Conservation (phyloP, 1,284 basidiomycete species). For the Leccinum angustisporum region DNA sequence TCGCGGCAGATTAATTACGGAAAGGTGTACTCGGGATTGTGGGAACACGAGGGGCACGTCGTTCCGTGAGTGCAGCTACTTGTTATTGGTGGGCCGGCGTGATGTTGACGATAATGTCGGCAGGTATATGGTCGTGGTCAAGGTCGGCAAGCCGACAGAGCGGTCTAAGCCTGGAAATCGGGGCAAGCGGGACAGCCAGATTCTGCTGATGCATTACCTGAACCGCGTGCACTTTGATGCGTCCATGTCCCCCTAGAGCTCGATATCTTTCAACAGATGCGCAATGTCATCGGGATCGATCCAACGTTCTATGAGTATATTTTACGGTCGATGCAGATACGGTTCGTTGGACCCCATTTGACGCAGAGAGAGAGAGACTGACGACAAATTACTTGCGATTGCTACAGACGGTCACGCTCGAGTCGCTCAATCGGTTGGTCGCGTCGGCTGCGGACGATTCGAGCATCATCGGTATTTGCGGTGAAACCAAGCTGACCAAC, state of each 20-base stretch:
- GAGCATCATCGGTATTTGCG: conserved; percentile 94
- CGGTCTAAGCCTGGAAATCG: conserved; percentile 94
- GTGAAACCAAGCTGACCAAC: conserved; percentile 93
- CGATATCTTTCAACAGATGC: conserved; percentile 98
- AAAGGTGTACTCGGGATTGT: conserved; percentile 94
- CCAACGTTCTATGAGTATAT: conserved; percentile 98
- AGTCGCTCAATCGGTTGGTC: conserved; percentile 65
- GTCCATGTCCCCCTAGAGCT: conserved; percentile 96
- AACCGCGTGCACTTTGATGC: conserved; percentile 96
- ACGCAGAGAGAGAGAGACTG: background rate
- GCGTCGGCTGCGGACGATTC: conserved; percentile 87
- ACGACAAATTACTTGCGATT: background rate
- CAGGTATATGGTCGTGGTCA: conserved; percentile 93
- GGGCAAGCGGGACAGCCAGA: conserved; percentile 97
- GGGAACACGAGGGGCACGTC: conserved; percentile 95
- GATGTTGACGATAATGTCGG: background rate
- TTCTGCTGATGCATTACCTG: conserved; percentile 91
- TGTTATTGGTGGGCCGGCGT: background rate
- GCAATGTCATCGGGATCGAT: conserved; percentile 97
- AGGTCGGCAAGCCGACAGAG: conserved; percentile 96
- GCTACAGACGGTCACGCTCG: too few species aligned
- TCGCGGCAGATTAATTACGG: conserved; percentile 93
- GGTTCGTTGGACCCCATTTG: conserved; percentile 44
- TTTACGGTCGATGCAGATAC: conserved; percentile 98
- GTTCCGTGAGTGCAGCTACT: conserved; percentile 62